These are phyloP conservation scores for Candida quercuum DNA, from an alignment of 805 yeast genomes.

Conservation along the genomic window DNA sequence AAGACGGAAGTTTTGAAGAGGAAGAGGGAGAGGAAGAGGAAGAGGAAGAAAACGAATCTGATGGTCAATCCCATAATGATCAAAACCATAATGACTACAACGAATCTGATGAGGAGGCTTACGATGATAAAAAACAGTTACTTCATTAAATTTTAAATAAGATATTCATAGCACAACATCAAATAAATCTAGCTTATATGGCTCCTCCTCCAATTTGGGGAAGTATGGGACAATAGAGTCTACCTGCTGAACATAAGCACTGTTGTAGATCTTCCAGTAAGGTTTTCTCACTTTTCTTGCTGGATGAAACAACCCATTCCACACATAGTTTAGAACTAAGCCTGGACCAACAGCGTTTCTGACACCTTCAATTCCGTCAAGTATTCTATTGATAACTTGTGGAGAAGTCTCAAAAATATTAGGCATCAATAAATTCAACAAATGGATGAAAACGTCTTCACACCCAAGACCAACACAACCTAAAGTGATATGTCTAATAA, in stretches of 20 bases:
- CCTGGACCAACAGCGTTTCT: conserved; percentile 76
- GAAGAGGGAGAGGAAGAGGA: conserved; percentile 8
- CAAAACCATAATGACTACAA: conserved; percentile 1
- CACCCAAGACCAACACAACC: conserved; percentile 70
- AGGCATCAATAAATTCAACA: conserved; percentile 77
- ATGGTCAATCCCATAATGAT: too few species aligned
- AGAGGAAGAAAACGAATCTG: conserved; percentile 9
- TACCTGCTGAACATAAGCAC: conserved; percentile 64
- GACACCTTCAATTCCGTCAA: conserved; percentile 75
- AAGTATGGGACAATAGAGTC: conserved; percentile 81
- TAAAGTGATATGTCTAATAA: conserved; percentile 74
- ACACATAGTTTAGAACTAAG: conserved; percentile 61
- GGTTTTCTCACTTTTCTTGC: conserved; percentile 80
- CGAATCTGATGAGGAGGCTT: conserved; percentile 26
- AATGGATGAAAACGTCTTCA: conserved; percentile 81
- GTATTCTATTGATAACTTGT: conserved; percentile 78
- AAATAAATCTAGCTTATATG: conserved; percentile 16
- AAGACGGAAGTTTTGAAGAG: conserved; percentile 24
- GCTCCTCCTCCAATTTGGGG: conserved; percentile 46
- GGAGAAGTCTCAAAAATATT: conserved; percentile 93
- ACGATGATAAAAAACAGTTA: conserved; percentile 1
- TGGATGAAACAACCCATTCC: conserved; percentile 92
- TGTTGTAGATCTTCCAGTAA: conserved; percentile 82
- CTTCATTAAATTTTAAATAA: neutral
- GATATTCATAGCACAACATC: conserved; percentile 15